Conservation (phyloP, 768 basidiomycete genomes). For the Suillus clintonianus region DNA sequence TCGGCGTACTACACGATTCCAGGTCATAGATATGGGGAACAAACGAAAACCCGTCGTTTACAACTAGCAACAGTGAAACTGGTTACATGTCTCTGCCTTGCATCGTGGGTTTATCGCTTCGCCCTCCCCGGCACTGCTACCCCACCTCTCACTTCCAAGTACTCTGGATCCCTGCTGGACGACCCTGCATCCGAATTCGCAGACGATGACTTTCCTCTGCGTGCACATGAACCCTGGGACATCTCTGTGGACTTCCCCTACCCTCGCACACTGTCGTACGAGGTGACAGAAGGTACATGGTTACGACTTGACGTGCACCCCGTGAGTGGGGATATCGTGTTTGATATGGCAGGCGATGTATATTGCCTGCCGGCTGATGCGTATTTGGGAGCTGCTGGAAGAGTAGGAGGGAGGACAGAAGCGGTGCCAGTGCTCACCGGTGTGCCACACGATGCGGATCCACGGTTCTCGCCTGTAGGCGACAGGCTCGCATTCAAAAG, state of each 20-base stretch:
- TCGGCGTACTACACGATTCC: not conserved
- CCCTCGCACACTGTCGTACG: conserved; percentile 64
- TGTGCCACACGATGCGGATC: conserved; percentile 70
- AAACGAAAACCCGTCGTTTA: conserved; percentile 2
- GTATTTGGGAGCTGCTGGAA: conserved; percentile 28
- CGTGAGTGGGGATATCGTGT: conserved; percentile 68
- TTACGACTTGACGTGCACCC: conserved; percentile 73
- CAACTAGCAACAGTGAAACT: conserved; percentile 17
- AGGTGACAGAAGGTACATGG: conserved; percentile 77
- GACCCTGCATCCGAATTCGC: conserved; percentile 46
- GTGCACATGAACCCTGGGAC: conserved; percentile 59
- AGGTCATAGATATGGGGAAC: not conserved
- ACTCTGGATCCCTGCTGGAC: conserved; percentile 16
- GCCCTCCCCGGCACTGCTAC: conserved; percentile 1
- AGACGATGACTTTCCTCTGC: conserved; percentile 64
- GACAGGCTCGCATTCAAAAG: conserved; percentile 68
- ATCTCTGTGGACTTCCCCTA: conserved; percentile 77
- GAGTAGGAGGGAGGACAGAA: conserved; percentile 24
- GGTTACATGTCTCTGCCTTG: conserved; percentile 21
- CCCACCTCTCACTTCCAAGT: not conserved
- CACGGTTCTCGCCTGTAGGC: conserved; percentile 70
- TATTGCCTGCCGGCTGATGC: conserved; percentile 62
- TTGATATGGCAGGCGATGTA: conserved; percentile 74
- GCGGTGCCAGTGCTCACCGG: conserved; percentile 66
- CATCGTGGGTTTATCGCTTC: conserved; percentile 15